phyloP scores from a whole-genome alignment of 345 rosid species.

The Excoecaria cochinchinensis region DNA sequence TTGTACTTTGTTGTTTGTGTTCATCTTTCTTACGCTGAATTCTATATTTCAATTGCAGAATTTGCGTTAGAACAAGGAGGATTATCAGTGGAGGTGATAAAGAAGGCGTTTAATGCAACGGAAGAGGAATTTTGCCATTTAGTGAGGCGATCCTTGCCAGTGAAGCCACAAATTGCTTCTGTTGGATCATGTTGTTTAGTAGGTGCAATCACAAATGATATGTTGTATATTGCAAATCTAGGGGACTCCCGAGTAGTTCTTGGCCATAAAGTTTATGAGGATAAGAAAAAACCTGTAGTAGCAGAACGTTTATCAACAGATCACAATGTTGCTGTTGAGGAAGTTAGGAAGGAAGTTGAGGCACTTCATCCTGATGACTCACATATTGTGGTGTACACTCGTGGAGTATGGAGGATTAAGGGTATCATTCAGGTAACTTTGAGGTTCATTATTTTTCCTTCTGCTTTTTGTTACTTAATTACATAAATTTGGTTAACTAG shows the following conservation, averaged over 20 bases:
- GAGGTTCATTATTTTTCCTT: background rate
- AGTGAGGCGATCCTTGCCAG: conserved; percentile 62
- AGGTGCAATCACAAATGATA: conserved; percentile 74
- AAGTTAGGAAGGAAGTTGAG: conserved; percentile 89
- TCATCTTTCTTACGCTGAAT: background rate
- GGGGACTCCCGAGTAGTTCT: conserved; percentile 98
- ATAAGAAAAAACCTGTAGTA: conserved; percentile 39
- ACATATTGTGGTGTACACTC: conserved; percentile 71
- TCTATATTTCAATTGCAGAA: conserved; percentile 41
- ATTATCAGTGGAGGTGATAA: conserved; percentile 72
- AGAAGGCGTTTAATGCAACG: conserved; percentile 78
- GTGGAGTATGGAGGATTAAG: conserved; percentile 97
- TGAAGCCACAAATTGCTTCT: conserved; percentile 81
- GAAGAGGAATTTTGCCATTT: conserved; percentile 84
- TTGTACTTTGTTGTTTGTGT: background rate
- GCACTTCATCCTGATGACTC: conserved; percentile 97
- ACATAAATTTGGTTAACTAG: background rate
- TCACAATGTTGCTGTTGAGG: conserved; percentile 92
- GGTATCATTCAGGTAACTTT: conserved; percentile 90
- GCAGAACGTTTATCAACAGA: conserved; percentile 93
- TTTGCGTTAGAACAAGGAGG: conserved; percentile 82
- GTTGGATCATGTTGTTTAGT: conserved; percentile 95
- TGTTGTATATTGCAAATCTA: conserved; percentile 82
- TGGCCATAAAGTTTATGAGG: conserved; percentile 52
- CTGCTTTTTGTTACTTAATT: background rate